phyloP scores from a whole-genome alignment of 2,329 filamentous ascomycete species.

The Zasmidium cellare region DNA sequence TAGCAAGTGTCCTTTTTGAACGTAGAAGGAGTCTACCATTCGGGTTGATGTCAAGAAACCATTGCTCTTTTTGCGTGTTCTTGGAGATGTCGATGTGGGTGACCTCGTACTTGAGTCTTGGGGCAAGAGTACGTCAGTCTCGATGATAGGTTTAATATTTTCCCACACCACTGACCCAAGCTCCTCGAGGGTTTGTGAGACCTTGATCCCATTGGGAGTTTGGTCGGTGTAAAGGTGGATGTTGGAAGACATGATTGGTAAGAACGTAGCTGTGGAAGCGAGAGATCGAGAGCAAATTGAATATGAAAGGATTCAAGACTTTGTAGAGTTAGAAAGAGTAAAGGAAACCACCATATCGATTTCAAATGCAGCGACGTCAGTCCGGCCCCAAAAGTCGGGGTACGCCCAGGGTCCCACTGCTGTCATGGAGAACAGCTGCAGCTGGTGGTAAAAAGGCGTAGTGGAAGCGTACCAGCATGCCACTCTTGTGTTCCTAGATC shows the following conservation, averaged over 20 bases:
- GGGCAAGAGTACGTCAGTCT: not conserved
- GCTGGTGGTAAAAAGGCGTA: too few species aligned
- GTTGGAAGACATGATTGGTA: conserved; percentile 36
- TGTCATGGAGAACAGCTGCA: too few species aligned
- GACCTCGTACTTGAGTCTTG: conserved; percentile 70
- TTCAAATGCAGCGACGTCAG: too few species aligned
- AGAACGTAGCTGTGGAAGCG: too few species aligned
- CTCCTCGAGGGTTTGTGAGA: conserved; percentile 84
- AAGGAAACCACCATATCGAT: too few species aligned
- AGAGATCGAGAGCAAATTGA: too few species aligned
- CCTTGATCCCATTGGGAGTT: conserved; percentile 89
- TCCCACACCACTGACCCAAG: conserved; percentile 51
- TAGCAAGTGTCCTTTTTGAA: not conserved
- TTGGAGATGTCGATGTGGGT: conserved; percentile 70
- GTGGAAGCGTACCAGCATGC: too few species aligned
- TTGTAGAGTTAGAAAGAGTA: too few species aligned
- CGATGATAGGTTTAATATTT: not conserved
- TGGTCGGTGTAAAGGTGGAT: conserved; percentile 80
- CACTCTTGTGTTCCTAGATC: too few species aligned
- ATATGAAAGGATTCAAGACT: too few species aligned
- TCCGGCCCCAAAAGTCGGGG: too few species aligned
- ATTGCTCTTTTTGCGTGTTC: conserved; percentile 79
- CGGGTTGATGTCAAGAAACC: conserved; percentile 90
- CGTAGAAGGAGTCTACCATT: conserved; percentile 53
- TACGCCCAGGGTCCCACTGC: too few species aligned